Evolutionary conservation across 75 land plant species (phyloP), one percentile per base, ranked within the genome.

Genomic region (Ceratopteris richardii): DNA sequence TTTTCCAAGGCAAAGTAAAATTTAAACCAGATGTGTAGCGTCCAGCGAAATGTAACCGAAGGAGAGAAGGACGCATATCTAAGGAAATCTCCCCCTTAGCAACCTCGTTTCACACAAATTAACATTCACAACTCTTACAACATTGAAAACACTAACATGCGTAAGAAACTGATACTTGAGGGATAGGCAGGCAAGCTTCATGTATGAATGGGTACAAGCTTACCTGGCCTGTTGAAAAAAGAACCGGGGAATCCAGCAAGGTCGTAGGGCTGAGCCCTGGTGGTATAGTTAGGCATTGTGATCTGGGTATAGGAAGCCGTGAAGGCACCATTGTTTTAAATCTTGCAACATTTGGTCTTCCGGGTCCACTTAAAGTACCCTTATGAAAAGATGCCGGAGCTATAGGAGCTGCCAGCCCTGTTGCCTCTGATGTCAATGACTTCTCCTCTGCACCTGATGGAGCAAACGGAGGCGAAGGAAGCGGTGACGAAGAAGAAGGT

Each of bases 241-340:
- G 78, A 70, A 83, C 87, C 7, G 92, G 84, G 29, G 92, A 84
- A 29, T 87, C 92, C 43, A 87, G 62, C 61, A 87, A 51, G 9
- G 82, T 66, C 0, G 92, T 73, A 0, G 92, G 92, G 58, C 88
- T 87, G 29, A 87, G 73, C 43, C 84, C 92, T 16, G 92, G 82
- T 11, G 92, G 75, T 39, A 84, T 72, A n/a, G 84, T 75, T 56
- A 84, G 26, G 31, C 61, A 81, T 50, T 81, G 79, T 51, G 84
- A 82, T 31, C 29, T 54, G 5, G 92, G 63, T 54, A 90, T 79
- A 61, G 92, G 88, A 22, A 90, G 74, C 67, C 82, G 64, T n/a
- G 89, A 88, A 17, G 95, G 95, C 12, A 85, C 72, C 84, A 85
- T 60, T 24, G 77, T 26, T 66, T 77, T 82, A 66, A 77, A 85